Evolutionary conservation across 176 grass and related monocot species (phyloP).

Genomic region (Oryza punctata): DNA sequence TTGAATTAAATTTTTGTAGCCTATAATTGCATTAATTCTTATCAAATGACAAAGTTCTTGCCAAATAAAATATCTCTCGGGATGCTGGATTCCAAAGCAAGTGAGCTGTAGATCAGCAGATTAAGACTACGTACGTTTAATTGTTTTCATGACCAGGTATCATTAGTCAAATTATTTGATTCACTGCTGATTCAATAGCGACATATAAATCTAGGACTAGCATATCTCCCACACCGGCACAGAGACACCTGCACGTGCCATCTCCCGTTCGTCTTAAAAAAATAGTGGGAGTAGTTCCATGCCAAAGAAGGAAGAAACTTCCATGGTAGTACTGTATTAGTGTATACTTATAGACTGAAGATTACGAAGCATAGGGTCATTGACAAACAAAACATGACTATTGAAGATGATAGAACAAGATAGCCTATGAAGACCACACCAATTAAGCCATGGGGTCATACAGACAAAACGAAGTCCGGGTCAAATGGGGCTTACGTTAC

Average conservation of each 20-base stretch:
- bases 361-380: constrained; percentile 2
- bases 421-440: neutral
- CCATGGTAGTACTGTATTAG: neutral
- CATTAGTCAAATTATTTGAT: constrained; percentile 13
- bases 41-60: neutral
- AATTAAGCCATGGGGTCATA: neutral
- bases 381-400: neutral
- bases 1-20: too few species aligned
- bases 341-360: neutral
- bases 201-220: neutral
- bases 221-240: too few species aligned
- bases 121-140: neutral
- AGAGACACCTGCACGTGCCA: neutral
- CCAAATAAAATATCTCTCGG: neutral
- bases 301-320: too few species aligned
- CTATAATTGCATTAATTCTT: neutral
- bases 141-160: neutral
- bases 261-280: constrained; percentile 13
- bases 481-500: neutral
- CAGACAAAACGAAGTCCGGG: neutral
- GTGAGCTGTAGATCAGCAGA: neutral
- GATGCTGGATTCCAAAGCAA: neutral
- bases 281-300: neutral
- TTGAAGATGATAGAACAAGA: neutral
- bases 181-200: neutral